Evolutionary conservation across 306 rosid species (phyloP).

Genomic region (Echinosophora koreensis): DNA sequence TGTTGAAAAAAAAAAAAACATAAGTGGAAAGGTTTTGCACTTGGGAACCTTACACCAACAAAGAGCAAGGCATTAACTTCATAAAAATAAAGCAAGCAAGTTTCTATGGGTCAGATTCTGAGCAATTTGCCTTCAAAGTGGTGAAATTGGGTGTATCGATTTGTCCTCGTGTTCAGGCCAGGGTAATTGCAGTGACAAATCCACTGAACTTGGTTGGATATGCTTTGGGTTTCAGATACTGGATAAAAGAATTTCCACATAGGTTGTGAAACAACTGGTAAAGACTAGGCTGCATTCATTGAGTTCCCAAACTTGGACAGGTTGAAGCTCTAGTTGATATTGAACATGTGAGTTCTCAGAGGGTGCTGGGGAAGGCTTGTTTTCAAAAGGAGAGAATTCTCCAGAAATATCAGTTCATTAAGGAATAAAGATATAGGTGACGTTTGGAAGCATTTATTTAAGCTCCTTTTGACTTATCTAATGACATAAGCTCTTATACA

Average conservation of each 20-base stretch:
- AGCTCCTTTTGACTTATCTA: too few species aligned
- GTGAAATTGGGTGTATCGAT: slow-evolving; percentile 60
- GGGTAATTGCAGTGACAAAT: slow-evolving; percentile 47
- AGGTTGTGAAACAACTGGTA: slow-evolving; percentile 58
- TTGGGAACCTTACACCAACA: slow-evolving; percentile 62
- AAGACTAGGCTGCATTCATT: slow-evolving; percentile 44
- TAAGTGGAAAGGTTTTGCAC: slow-evolving; percentile 51
- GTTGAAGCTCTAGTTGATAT: slow-evolving; percentile 69
- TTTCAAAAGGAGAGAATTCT: slow-evolving; percentile 74
- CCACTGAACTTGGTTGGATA: slow-evolving; percentile 57
- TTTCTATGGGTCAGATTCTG: slow-evolving; percentile 58
- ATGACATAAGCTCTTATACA: too few species aligned
- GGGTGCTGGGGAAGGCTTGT: slow-evolving; percentile 65
- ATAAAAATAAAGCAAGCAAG: slow-evolving; percentile 43
- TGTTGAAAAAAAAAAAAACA: slow-evolving; percentile 53
- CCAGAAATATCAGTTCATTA: slow-evolving; percentile 54
- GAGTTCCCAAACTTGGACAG: slow-evolving; percentile 64
- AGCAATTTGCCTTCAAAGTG: slow-evolving; percentile 60
- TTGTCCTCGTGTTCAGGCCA: slow-evolving; percentile 33
- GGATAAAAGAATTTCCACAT: slow-evolving; percentile 72
- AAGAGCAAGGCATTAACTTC: slow-evolving; percentile 49
- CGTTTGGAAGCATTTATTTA: too few species aligned
- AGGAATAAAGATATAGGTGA: slow-evolving; percentile 51
- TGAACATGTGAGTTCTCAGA: slow-evolving; percentile 66
- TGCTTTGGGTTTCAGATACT: slow-evolving; percentile 54